Evolutionary conservation across 2,329 filamentous ascomycete species (phyloP).

Genomic region (Neurospora sp.): DNA sequence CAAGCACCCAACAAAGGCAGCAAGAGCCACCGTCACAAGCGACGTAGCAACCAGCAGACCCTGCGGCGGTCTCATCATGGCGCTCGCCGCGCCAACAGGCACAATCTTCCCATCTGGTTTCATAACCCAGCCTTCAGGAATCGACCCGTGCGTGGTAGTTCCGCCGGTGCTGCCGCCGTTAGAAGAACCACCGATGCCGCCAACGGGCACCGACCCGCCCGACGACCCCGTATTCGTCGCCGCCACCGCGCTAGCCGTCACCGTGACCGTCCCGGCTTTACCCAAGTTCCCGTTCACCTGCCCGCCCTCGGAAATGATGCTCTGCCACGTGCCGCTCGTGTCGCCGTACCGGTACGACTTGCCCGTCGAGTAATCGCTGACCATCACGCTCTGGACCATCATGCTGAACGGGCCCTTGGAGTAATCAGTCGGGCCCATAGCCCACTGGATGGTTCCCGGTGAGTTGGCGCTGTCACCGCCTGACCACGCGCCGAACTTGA

Average conservation of each 20-base stretch:
- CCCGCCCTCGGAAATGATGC: conserved; percentile 74
- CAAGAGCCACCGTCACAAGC: background rate
- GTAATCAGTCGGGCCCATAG: conserved; percentile 78
- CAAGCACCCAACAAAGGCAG: conserved; percentile 3
- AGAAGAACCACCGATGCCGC: conserved; percentile 48
- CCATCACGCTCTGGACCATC: conserved; percentile 63
- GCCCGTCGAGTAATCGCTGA: conserved; percentile 91
- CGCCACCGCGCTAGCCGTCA: conserved; percentile 49
- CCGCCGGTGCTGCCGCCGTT: conserved; percentile 35
- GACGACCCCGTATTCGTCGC: conserved; percentile 48
- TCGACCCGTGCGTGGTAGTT: conserved; percentile 38
- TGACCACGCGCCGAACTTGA: conserved; percentile 88
- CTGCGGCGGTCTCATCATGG: background rate
- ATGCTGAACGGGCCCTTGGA: conserved; percentile 75
- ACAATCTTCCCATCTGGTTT: conserved; percentile 70
- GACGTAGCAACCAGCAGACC: background rate
- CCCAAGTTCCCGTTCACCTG: conserved; percentile 59
- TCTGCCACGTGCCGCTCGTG: conserved; percentile 66
- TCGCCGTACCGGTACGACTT: conserved; percentile 75
- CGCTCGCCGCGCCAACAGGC: conserved; percentile 51
- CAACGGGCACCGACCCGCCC: conserved; percentile 58
- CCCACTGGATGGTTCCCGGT: conserved; percentile 80
- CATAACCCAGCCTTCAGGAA: conserved; percentile 76
- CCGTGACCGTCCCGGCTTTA: conserved; percentile 38
- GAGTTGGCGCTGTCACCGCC: conserved; percentile 77